Conservation (phyloP, 495 filamentous ascomycete genomes). For the Tuber aestivum region DNA sequence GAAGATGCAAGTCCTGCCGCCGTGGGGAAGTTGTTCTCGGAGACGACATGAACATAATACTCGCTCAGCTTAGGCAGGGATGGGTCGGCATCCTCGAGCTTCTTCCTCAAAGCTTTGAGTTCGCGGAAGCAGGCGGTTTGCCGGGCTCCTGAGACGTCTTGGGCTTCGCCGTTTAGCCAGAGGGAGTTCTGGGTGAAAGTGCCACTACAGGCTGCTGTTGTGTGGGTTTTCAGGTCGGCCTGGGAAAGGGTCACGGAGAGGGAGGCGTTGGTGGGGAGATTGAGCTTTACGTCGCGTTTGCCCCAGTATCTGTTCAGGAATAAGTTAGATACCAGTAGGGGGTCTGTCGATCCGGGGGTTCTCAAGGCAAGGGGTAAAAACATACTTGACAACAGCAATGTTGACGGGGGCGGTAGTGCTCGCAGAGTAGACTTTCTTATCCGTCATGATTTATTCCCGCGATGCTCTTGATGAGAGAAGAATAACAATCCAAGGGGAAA, state of each 20-base stretch:
- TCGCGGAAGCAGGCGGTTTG: conserved; percentile 85
- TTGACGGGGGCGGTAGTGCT: conserved; percentile 97
- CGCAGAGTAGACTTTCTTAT: conserved; percentile 66
- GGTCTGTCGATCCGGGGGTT: not conserved
- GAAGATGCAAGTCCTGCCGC: conserved; percentile 91
- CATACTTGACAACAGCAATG: conserved; percentile 96
- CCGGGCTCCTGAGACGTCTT: conserved; percentile 79
- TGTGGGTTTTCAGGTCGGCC: conserved; percentile 86
- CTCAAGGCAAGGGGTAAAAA: conserved; percentile 14
- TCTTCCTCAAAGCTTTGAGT: conserved; percentile 67
- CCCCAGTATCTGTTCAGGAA: conserved; percentile 76
- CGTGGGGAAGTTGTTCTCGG: conserved; percentile 97
- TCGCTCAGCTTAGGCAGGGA: conserved; percentile 70
- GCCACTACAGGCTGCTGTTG: conserved; percentile 85
- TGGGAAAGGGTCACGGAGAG: conserved; percentile 94
- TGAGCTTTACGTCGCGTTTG: conserved; percentile 84
- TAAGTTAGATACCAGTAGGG: conserved; percentile 41
- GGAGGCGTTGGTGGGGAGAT: conserved; percentile 95
- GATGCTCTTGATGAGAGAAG: conserved; percentile 5
- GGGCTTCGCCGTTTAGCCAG: conserved; percentile 71
- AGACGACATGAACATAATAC: conserved; percentile 72
- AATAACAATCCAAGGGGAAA: not conserved
- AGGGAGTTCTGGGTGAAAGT: conserved; percentile 70
- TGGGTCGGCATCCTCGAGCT: conserved; percentile 63
- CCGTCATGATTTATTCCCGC: conserved; percentile 46